Evolutionary conservation across 345 rosid genomes (phyloP), one percentile per base, ranked within the genome.

Genomic region (Rhodamnia rubescens): DNA sequence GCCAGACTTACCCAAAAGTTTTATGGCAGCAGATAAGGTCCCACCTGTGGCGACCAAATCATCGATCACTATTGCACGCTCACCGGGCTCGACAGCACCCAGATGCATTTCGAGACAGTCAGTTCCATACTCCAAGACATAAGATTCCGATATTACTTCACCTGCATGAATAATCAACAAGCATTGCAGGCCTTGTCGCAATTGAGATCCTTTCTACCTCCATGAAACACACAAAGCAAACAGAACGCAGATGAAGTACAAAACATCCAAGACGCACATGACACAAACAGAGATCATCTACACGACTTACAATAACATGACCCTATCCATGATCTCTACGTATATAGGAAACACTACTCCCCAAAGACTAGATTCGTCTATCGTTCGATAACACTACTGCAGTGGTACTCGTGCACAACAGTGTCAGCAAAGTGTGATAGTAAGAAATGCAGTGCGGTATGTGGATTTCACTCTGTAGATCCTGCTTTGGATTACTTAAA

Each of bases 41-140:
- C 99, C 98, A 1, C 99, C 98, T 0, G 99, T 96, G 78, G 99
- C 99, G 8, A 96, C 95, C 74, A 96, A 88, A 91, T 96, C 98
- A 83, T 96, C 98, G 9, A 96, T 92, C 56, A 96, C 90, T 52
- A 95, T 85, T 21, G 91, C 96, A 5, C 93, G 95, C 87, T 96
- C 98, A 40, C 92, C 91, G 1, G 94, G 85, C 87, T 92, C 81
- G 40, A 96, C 96, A 26, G 98, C 98, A 32, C 91, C 98, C 11
- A 93, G 91, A 57, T 96, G 98, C 95, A 96, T 93, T 90, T 94
- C 96, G 21, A 96, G 82, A 83, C 98, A 92, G 88, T 96, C 99
- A 21, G 93, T 91, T 64, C 99, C 99, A 81, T 96, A 96, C 89
- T 96, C 99, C 11, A 96, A 93, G n/a, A 86, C 95, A 26, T 95